Evolutionary conservation across 2,329 filamentous ascomycete species (phyloP), one percentile per base, ranked within the genome.

Genomic region (Alternaria solani): DNA sequence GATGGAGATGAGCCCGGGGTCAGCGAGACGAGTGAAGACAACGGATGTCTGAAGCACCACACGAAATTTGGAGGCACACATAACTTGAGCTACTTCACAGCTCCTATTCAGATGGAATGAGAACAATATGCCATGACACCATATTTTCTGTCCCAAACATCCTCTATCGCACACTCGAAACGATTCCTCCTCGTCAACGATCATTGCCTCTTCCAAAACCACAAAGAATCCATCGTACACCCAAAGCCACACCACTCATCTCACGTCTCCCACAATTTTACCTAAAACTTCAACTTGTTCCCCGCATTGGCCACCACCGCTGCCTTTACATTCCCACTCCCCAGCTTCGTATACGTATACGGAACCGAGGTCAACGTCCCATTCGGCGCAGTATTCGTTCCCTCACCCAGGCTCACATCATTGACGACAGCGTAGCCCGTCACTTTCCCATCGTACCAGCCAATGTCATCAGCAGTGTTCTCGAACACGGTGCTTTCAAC

Each of bases 371-470:
- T 76, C 7, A 81, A 64, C 0, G 69, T 77, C 7, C 79, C 79
- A 48, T 61, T 63, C 5, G 62, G 64, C 12, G 79, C 79, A 6
- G 66, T 65, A 68, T 77, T 76, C 51, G 61, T 51, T 6, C 51
- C 70, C 12, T 18, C 59, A 16, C 78, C 78, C 55, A 81, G 75
- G 64, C 78, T 77, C 39, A 80, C 77, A 56, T 79, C 79, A 8
- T 61, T 70, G 39, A 68, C 67, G 34, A 78, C 73, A 9, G 80
- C 80, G 51, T 66, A 79, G 7, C 80, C 80, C 1, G 79, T 64
- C 65, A 77, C 75, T 60, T 72, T 74, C 42, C 67, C 48, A 39
- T 60, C 64, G 26, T 64, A 64, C 57, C 79, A 81, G 48, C 75
- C 78, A 47, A 78, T 79, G 67, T 38, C 36, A 2, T 38, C 36